Base-by-base conservation (phyloP, 148 eudicot species). In the Nyssa sinensis region DNA sequence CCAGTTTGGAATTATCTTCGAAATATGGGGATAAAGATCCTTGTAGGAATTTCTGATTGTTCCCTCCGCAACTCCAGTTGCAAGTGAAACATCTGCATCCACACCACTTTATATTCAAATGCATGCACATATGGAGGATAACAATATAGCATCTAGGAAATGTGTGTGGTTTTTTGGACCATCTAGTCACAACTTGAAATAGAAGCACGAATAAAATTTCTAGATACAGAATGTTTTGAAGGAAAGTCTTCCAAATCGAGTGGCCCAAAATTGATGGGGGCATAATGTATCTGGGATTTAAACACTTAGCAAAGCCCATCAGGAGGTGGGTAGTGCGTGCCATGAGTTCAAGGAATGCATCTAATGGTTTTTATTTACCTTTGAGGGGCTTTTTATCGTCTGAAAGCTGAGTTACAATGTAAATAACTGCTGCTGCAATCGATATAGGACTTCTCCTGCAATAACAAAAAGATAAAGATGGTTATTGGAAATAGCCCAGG, bases 21-120 rank as follows among this genome's bases (percentile, higher is more conserved):
- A 78, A 28, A 88, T 81, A 33, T 94, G 97, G 37, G 95, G 95
- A 34, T 87, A 82, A 31, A 94, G 88, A 81, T 94, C 98, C 77
- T 88, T 94, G 84, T 83, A 94, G 2, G 94, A 86, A 59, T 92
- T 94, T 78, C 93, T 80, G 58, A 94, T 92, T 5, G 98, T 94
- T 70, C 97, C 98, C 83, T 94, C 95, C 0, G 98, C 98, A 72
- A 94, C 98, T 64, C 96, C 96, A 30, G 93, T 94, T 32, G 96
- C 93, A n/a, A 80, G 76, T 37, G 93, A 90, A 44, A 94, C 81
- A 83, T 94, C 98, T 94, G 90, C 82, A 75, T 35, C 4, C 66
- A 61, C 39, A 9, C 39, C 16, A 23, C 5, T 8, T 21, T 8
- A n/a, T n/a, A n/a, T 16, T 8, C 27, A 10, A 19, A 5, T 33